Conservation (phyloP, 306 rosid species). For the Cucurbita pepo region DNA sequence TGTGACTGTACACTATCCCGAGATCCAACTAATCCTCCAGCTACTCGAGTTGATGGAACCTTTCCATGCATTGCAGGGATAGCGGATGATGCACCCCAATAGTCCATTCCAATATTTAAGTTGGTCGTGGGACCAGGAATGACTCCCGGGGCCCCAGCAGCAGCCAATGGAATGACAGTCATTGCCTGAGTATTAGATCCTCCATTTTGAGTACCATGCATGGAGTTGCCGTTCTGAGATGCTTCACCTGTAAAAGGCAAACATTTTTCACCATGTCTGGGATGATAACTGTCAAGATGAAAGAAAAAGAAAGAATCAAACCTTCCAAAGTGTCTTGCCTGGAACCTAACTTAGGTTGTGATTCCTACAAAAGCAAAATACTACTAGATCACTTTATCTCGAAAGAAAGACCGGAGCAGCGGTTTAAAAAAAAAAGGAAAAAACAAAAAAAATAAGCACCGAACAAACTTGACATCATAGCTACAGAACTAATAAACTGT, state of each 20-base stretch:
- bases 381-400: not conserved
- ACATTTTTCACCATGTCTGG: not conserved
- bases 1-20: constrained; percentile 83
- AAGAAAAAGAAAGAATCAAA: constrained; percentile 20
- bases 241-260: constrained; percentile 43
- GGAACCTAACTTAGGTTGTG: constrained; percentile 60
- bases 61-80: constrained; percentile 66
- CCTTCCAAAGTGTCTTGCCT: constrained; percentile 83
- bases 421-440: not conserved
- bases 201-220: constrained; percentile 64
- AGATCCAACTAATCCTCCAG: constrained; percentile 69
- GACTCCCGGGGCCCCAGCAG: constrained; percentile 54
- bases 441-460: too few species aligned
- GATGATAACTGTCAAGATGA: not conserved
- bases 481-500: not conserved
- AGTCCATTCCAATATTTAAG: constrained; percentile 95
- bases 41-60: constrained; percentile 47
- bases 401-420: not conserved
- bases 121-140: constrained; percentile 85
- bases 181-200: constrained; percentile 58
- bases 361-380: constrained; percentile 40
- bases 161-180: constrained; percentile 51
- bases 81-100: constrained; percentile 71
- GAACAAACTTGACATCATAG: not conserved
- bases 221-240: constrained; percentile 71